These are phyloP conservation scores for Diplodia sapinea DNA, from an alignment of 2,329 filamentous ascomycete species.

Conservation along the genomic window DNA sequence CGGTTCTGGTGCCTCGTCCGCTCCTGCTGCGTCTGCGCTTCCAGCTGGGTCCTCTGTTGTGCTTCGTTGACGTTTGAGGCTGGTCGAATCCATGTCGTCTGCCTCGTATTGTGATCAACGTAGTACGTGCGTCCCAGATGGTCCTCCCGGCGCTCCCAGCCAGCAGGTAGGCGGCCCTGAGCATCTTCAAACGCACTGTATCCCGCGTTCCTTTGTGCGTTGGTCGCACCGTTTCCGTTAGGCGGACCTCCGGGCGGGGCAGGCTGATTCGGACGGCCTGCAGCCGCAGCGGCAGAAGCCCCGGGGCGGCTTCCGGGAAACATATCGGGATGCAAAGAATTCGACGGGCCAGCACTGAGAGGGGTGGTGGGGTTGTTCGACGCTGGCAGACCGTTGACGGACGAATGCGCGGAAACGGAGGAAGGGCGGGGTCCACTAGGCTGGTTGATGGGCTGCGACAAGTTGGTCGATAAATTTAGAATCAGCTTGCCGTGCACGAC, in stretches of 20 bases:
- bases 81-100: slow-evolving; percentile 94
- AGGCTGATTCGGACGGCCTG: slow-evolving; percentile 42
- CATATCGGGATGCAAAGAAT: slow-evolving; percentile 47
- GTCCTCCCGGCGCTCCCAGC: slow-evolving; percentile 96
- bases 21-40: slow-evolving; percentile 91
- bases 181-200: slow-evolving; percentile 95
- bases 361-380: slow-evolving; percentile 26
- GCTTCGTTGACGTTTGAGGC: slow-evolving; percentile 77
- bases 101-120: slow-evolving; percentile 95
- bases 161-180: slow-evolving; percentile 88
- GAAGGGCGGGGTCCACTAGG: slow-evolving; percentile 30
- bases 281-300: slow-evolving; percentile 36
- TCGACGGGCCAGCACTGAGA: slow-evolving; percentile 35
- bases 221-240: slow-evolving; percentile 50
- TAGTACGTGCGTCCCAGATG: slow-evolving; percentile 96
- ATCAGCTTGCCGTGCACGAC: slow-evolving; percentile 98
- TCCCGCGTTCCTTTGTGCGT: slow-evolving; percentile 42
- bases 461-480: slow-evolving; percentile 92
- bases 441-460: slow-evolving; percentile 67
- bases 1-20: slow-evolving; percentile 92
- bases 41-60: slow-evolving; percentile 78
- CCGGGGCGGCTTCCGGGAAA: slow-evolving; percentile 43
- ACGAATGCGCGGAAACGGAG: slow-evolving; percentile 43
- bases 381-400: slow-evolving; percentile 47
- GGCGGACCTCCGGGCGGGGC: slow-evolving; percentile 39